Conservation (phyloP, 495 filamentous ascomycete species). For the Penicillium cataractarum region DNA sequence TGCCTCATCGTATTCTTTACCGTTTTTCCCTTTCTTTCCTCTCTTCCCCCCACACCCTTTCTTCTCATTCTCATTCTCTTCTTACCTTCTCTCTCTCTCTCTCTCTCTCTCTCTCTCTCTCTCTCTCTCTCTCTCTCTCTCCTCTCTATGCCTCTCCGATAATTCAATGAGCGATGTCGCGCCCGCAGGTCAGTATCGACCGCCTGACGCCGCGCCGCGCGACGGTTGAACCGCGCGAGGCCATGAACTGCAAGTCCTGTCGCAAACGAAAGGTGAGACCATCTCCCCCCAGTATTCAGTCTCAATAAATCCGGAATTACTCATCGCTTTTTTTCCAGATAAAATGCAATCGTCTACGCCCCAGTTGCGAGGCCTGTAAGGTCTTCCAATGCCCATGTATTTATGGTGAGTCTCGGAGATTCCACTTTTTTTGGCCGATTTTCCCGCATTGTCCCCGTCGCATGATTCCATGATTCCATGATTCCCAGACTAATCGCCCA, state of each 20-base stretch:
- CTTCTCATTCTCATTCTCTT: constrained; percentile 17
- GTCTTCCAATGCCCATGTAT: constrained; percentile 87
- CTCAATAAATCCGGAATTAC: constrained; percentile 3
- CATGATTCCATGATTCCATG: no score
- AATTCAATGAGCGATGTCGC: constrained; percentile 55
- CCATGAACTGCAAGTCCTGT: constrained; percentile 94
- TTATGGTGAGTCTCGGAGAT: constrained; percentile 62
- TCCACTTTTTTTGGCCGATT: background rate
- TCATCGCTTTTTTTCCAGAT: constrained; percentile 54
- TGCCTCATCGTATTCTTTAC: constrained; percentile 15
- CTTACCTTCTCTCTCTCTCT: constrained; percentile 9
- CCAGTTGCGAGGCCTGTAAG: constrained; percentile 85
- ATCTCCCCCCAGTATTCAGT: background rate
- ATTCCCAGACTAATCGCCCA: background rate
- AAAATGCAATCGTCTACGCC: constrained; percentile 84
- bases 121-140: background rate
- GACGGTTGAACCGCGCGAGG: constrained; percentile 77
- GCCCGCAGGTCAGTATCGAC: constrained; percentile 84
- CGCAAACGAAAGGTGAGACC: constrained; percentile 75
- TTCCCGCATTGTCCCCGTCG: background rate
- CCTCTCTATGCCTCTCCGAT: constrained; percentile 7
- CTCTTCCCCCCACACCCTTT: constrained; percentile 2
- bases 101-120: constrained; percentile 2
- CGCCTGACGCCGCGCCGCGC: constrained; percentile 72
- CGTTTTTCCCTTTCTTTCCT: background rate